phyloP scores from a whole-genome alignment of 495 filamentous ascomycete genomes.

The Friedmanniomyces simplex region DNA sequence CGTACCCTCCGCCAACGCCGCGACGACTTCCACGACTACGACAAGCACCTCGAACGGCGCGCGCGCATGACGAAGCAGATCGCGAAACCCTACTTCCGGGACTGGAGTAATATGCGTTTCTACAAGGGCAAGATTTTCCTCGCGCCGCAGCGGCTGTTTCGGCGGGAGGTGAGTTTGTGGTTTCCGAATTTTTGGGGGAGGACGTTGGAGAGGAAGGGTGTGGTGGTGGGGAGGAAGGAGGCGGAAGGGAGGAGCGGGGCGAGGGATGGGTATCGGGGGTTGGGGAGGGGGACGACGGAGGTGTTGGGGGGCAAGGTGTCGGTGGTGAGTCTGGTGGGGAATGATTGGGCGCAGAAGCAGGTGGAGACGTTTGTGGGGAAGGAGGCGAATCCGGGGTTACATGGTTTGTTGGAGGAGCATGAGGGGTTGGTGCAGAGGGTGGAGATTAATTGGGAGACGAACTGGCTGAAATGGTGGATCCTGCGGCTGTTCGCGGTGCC shows the following conservation, averaged over 20 bases:
- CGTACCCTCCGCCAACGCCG: slow-evolving; percentile 57
- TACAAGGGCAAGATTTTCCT: slow-evolving; percentile 83
- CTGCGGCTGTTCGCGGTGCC: slow-evolving; percentile 55
- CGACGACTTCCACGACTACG: slow-evolving; percentile 74
- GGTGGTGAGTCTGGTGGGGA: slow-evolving; percentile 64
- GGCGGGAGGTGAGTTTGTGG: slow-evolving; percentile 62
- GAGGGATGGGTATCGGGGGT: slow-evolving; percentile 17
- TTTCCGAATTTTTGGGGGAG: slow-evolving; percentile 84
- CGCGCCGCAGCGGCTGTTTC: slow-evolving; percentile 66
- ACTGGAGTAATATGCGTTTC: slow-evolving; percentile 74
- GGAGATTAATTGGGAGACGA: slow-evolving; percentile 80
- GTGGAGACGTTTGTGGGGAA: slow-evolving; percentile 55
- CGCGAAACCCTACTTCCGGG: slow-evolving; percentile 79
- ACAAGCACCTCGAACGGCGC: slow-evolving; percentile 65
- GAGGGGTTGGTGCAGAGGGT: slow-evolving; percentile 55
- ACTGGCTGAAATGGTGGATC: slow-evolving; percentile 61
- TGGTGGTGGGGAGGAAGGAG: no score
- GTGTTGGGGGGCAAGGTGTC: slow-evolving; percentile 45
- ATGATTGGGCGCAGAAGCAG: slow-evolving; percentile 76
- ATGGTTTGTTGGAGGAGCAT: slow-evolving; percentile 39
- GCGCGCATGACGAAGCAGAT: slow-evolving; percentile 57
- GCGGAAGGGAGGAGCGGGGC: slow-evolving; percentile 24
- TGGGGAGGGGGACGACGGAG: slow-evolving; percentile 55
- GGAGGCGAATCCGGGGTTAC: slow-evolving; percentile 55
- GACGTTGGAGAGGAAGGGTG: slow-evolving; percentile 48